Percentiles rank a stretch among this genome's conserved stretches.
Evolutionary conservation across 169 alveolate species (phyloP).

Genomic region (Eimeria acervulina): DNA sequence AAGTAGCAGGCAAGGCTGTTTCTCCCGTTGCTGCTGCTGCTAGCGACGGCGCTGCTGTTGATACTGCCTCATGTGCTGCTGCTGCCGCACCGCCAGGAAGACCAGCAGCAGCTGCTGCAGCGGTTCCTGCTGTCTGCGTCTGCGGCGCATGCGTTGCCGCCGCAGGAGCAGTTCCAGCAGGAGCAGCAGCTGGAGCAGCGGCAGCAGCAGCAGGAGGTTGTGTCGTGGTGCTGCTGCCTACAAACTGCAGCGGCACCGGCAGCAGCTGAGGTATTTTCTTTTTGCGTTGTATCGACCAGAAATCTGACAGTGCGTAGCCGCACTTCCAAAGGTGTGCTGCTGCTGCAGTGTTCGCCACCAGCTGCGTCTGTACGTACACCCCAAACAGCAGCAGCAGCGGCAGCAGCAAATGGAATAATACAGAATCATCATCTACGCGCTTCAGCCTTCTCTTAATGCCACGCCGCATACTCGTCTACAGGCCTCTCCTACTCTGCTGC

Average conservation of each 20-base stretch:
- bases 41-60: neutral
- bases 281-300: conserved; percentile 32
- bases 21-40: neutral
- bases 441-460: neutral
- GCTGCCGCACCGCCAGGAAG: neutral
- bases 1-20: neutral
- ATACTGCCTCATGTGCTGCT: too few species aligned
- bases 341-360: conserved; percentile 1
- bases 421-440: neutral
- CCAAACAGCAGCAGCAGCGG: neutral
- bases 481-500: neutral
- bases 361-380: conserved; percentile 7
- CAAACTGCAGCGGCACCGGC: too few species aligned
- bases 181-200: neutral
- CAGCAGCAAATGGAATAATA: too few species aligned
- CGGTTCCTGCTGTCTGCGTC: too few species aligned
- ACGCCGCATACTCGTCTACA: too few species aligned
- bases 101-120: neutral
- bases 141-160: too few species aligned
- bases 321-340: conserved; percentile 15
- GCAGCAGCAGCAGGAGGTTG: neutral
- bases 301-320: conserved; percentile 24
- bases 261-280: neutral
- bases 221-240: too few species aligned
- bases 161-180: too few species aligned